phyloP scores from a whole-genome alignment of 176 grass and related monocot species.

The Oryza meridionalis region DNA sequence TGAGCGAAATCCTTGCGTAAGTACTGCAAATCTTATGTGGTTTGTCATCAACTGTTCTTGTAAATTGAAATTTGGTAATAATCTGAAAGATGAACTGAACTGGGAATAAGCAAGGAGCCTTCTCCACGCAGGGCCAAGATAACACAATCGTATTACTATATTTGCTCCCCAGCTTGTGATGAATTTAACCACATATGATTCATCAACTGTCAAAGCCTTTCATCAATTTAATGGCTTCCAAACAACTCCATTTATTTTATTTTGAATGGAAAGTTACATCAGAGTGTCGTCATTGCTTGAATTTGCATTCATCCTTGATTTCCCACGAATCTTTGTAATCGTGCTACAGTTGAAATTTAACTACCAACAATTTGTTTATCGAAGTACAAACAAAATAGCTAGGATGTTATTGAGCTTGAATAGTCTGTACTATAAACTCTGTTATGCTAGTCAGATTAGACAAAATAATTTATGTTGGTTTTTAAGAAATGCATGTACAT shows the following conservation, averaged over 20 bases:
- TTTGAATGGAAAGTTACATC: background rate
- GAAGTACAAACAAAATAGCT: conserved; percentile 6
- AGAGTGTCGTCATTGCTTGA: background rate
- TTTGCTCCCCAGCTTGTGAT: background rate
- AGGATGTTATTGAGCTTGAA: background rate
- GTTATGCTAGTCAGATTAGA: conserved; percentile 23
- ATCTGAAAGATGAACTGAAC: background rate
- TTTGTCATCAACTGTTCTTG: background rate
- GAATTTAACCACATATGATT: background rate
- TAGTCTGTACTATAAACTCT: background rate
- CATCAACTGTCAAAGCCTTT: background rate
- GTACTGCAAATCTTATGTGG: conserved; percentile 36
- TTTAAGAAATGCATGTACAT: background rate
- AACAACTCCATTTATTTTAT: conserved; percentile 27
- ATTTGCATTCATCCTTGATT: background rate
- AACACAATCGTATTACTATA: background rate
- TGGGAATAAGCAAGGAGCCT: background rate
- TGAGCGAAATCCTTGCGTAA: conserved; percentile 92
- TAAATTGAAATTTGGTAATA: background rate
- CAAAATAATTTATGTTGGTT: background rate
- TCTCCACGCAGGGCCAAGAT: background rate
- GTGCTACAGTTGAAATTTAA: conserved; percentile 16
- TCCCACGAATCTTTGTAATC: conserved; percentile 5
- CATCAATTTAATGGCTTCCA: conserved; percentile 1
- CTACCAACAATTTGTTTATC: conserved; percentile 1